phyloP scores from a whole-genome alignment of 192 early-diverging fungal genomes.

The Lobosporangium transversale region DNA sequence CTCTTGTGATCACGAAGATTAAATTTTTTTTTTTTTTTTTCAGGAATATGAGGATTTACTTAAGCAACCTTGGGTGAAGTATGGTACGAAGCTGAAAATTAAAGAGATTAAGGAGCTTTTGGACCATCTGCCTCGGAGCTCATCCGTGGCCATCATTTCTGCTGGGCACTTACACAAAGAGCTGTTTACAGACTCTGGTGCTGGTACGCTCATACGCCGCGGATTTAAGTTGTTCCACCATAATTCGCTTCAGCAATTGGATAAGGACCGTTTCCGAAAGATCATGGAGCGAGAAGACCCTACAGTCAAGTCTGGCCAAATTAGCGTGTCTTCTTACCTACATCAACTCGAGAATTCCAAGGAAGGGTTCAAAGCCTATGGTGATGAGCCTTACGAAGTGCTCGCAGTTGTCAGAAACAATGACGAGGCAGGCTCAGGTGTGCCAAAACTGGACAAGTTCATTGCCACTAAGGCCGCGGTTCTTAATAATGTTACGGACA shows the following conservation, averaged over 20 bases:
- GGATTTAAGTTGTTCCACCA: conserved; percentile 89
- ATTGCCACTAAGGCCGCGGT: conserved; percentile 85
- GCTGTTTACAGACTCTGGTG: conserved; percentile 97
- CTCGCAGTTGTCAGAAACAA: conserved; percentile 82
- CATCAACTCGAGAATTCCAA: conserved; percentile 68
- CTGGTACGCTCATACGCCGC: conserved; percentile 96
- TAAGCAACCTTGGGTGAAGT: conserved; percentile 96
- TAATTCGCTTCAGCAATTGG: conserved; percentile 71
- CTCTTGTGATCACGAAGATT: too few relatives aligned
- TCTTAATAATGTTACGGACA: conserved; percentile 97
- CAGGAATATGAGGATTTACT: conserved; percentile 95
- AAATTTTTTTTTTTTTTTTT: conserved; percentile 9
- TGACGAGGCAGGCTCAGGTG: conserved; percentile 46
- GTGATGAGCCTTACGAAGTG: conserved; percentile 94
- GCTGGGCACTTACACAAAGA: conserved; percentile 99
- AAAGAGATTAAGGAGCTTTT: conserved; percentile 97
- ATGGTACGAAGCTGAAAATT: conserved; percentile 98
- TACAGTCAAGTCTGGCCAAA: conserved; percentile 69
- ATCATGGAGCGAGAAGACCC: conserved; percentile 83
- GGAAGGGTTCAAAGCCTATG: conserved; percentile 77
- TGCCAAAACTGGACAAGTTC: conserved; percentile 90
- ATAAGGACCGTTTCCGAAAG: conserved; percentile 83
- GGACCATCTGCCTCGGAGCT: conserved; percentile 94
- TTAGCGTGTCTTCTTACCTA: conserved; percentile 80
- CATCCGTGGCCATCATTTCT: conserved; percentile 99